Conservation (phyloP, 2,329 filamentous ascomycete species). For the Grosmannia serpens region DNA sequence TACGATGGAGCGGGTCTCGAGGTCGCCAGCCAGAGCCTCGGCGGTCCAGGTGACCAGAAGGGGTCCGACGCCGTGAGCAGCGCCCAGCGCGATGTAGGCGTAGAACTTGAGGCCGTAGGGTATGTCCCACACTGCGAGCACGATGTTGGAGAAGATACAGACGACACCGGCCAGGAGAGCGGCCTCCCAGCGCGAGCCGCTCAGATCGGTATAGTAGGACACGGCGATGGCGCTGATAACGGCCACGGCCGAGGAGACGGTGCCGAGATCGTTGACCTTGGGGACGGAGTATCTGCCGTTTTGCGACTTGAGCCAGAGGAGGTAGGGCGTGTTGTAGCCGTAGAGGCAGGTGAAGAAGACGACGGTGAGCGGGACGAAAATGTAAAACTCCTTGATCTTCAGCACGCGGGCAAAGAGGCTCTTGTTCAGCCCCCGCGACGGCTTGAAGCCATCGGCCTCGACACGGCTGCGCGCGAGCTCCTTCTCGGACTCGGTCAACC, state of each 20-base stretch:
- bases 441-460: conserved; percentile 16
- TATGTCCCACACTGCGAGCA: conserved; percentile 36
- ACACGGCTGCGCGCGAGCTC: conserved; percentile 22
- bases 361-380: conserved; percentile 27
- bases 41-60: conserved; percentile 12
- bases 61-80: not conserved
- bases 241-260: conserved; percentile 25
- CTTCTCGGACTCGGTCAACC: conserved; percentile 22
- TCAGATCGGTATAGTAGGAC: conserved; percentile 22
- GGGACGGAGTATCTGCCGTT: conserved; percentile 24
- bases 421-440: conserved; percentile 26
- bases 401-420: conserved; percentile 31
- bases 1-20: conserved; percentile 14
- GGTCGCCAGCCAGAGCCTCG: conserved; percentile 11
- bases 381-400: conserved; percentile 35
- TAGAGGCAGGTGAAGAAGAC: conserved; percentile 26
- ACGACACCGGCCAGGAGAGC: not conserved
- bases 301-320: conserved; percentile 5
- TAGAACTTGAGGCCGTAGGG: conserved; percentile 31
- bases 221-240: conserved; percentile 16
- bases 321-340: conserved; percentile 2
- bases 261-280: conserved; percentile 29
- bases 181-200: not conserved
- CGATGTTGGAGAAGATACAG: conserved; percentile 25
- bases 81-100: conserved; percentile 1